phyloP scores from a whole-genome alignment of 495 filamentous ascomycete species.

The Copromyces sp. region DNA sequence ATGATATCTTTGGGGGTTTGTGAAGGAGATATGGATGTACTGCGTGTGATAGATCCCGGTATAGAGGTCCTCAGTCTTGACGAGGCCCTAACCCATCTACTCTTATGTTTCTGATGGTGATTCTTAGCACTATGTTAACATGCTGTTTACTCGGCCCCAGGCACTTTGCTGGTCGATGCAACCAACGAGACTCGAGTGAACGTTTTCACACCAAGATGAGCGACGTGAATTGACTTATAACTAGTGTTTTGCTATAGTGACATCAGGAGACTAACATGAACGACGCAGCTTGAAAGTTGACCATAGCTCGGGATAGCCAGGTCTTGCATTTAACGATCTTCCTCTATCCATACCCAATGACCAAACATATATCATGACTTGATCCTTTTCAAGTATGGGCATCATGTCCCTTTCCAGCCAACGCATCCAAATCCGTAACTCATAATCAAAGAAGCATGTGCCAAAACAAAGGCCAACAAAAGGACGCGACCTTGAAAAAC shows the following conservation, averaged over 20 bases:
- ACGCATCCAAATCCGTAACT: background rate
- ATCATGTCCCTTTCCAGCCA: background rate
- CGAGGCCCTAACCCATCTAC: too few species aligned
- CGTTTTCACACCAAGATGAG: background rate
- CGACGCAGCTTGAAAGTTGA: background rate
- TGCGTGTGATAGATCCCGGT: too few species aligned
- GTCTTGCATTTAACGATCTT: background rate
- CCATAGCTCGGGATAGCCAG: background rate
- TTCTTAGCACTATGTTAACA: background rate
- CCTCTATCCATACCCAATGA: background rate
- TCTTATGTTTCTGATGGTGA: background rate
- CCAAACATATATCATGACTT: background rate
- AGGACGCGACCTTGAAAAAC: background rate
- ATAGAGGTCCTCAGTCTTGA: too few species aligned
- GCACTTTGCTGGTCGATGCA: background rate
- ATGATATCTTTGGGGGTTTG: conserved; percentile 21
- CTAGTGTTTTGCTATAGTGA: background rate
- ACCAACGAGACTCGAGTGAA: background rate
- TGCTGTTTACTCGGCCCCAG: background rate
- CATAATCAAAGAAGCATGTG: background rate
- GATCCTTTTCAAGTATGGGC: background rate
- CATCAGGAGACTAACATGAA: background rate
- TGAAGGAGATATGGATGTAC: background rate
- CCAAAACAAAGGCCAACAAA: background rate
- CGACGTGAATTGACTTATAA: background rate